Conservation (phyloP, 2,329 filamentous ascomycete genomes). For the Penicillium polonicum region DNA sequence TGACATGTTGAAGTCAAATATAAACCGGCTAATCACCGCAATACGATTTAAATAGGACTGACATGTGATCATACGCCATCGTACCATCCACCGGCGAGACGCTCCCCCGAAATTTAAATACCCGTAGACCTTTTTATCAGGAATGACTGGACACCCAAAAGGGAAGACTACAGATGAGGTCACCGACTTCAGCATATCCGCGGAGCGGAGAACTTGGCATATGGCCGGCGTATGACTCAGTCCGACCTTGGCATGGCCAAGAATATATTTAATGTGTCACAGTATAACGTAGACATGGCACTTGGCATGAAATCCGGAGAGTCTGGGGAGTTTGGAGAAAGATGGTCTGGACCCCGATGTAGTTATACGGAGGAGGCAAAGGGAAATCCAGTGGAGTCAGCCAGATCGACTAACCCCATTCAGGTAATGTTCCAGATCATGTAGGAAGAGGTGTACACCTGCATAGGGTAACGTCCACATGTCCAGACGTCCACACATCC, state of each 20-base stretch:
- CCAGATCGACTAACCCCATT: slow-evolving; percentile 16
- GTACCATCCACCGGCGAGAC: background rate
- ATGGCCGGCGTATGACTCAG: background rate
- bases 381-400: background rate
- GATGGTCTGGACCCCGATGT: background rate
- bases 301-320: background rate
- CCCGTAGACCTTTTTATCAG: background rate
- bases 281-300: background rate
- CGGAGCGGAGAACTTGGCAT: slow-evolving; percentile 10
- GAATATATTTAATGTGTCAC: background rate
- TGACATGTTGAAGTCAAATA: background rate
- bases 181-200: background rate
- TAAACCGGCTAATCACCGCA: background rate
- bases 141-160: background rate
- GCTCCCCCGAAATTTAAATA: background rate
- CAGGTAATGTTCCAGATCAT: slow-evolving; percentile 23
- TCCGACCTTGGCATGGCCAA: slow-evolving; percentile 1
- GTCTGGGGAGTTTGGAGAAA: background rate
- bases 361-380: background rate
- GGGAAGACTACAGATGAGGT: background rate
- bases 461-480: background rate
- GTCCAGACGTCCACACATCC: too few species aligned
- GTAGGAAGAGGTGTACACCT: background rate
- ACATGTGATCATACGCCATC: background rate
- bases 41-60: background rate